Conservation (phyloP, 2,329 filamentous ascomycete genomes). For the Diaporthe helianthi region DNA sequence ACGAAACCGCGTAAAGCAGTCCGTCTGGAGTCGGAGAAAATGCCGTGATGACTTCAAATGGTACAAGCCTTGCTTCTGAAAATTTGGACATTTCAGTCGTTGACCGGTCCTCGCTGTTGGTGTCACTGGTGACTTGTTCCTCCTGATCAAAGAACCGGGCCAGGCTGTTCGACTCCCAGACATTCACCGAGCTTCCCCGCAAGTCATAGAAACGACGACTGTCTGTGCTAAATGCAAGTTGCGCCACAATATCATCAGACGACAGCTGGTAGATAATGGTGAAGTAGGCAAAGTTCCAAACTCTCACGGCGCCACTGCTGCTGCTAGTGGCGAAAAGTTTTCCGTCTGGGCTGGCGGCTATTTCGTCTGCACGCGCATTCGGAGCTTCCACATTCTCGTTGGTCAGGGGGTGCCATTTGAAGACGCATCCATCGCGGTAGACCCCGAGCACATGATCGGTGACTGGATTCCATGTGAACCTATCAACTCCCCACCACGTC, state of each 20-base stretch:
- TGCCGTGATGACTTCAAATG: background rate
- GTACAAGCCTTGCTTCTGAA: background rate
- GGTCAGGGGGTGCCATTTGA: background rate
- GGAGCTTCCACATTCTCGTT: background rate
- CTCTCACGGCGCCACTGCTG: background rate
- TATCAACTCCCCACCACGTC: background rate
- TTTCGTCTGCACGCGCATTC: background rate
- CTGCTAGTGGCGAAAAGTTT: background rate
- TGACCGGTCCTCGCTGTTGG: background rate
- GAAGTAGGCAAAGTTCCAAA: background rate
- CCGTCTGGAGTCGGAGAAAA: background rate
- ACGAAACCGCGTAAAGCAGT: background rate
- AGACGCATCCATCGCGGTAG: background rate
- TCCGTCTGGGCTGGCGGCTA: conserved; percentile 6
- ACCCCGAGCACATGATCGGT: background rate
- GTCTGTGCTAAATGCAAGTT: background rate
- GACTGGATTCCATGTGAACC: background rate
- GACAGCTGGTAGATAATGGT: background rate
- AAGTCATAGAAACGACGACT: background rate
- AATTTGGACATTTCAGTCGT: background rate
- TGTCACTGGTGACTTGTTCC: background rate
- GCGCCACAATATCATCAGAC: background rate
- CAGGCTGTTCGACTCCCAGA: background rate
- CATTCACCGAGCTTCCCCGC: background rate
- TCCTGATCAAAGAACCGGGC: background rate